Base-by-base conservation (phyloP, 768 basidiomycete genomes). In the Termitomyces sp. region DNA sequence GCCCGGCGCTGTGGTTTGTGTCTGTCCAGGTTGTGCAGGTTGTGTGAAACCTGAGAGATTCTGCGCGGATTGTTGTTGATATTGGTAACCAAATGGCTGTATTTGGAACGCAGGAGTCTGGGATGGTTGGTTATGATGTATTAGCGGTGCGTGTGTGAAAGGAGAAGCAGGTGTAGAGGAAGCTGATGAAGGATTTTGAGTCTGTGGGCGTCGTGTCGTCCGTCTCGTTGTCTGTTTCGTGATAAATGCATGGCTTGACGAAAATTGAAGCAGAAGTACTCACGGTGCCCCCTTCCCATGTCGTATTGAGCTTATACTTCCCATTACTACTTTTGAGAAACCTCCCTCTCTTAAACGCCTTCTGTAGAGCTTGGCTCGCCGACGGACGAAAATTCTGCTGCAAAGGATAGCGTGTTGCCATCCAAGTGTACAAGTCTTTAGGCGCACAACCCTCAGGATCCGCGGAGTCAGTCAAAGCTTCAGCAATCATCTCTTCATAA, bases 401-500 rank as follows among this genome's bases (percentile, higher is more conserved):
- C 5, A 95, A 71, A 12, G 93, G 93, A 71, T 92, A 95, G 43
- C 84, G 82, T 36, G 83, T 77, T 4, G 87, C 87, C 89, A 95
- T 95, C 89, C 89, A 92, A 6, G 83, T 76, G 70, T 92, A 95
- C 36, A 95, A 69, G 62, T 86, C 85, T 71, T 91, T 94, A n/a
- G 93, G 93, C 7, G 87, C 87, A 59, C 84, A 83, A 17, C 93
- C 93, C 50, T 94, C 89, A 1, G 85, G 78, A 60, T 92, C 90
- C 7, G 74, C 77, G 47, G 83, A 80, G 59, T 87, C 88, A 14
- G 77, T 73, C 31, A 95, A 75, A 0, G 91, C 92, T 69, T 91
- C 89, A 11, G 88, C 89, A 17, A 94, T 90, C 93, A 95, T 95
- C 63, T 94, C 92, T 69, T 95, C 92, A 60, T 95, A 95, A 64